A percentile compares a stretch with the other conserved stretches of the same genome.
Evolutionary conservation across 148 eudicot genomes (phyloP).

Genomic region (Persicaria maculosa): DNA sequence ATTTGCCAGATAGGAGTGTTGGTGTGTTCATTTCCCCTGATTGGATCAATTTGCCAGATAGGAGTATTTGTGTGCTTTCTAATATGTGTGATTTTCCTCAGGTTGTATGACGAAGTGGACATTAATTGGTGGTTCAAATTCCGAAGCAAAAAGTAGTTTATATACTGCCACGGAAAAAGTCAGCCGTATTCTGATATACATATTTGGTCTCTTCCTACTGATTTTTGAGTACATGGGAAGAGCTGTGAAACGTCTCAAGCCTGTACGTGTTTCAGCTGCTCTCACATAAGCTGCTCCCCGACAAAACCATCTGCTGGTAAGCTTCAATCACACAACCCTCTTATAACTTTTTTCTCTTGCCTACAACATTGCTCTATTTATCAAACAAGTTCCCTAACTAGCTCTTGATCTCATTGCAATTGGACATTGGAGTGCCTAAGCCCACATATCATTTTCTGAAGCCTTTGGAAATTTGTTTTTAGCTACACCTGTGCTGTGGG

Average conservation of each 20-base stretch:
- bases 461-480: no score
- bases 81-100: slow-evolving; percentile 25
- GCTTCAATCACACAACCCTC: background rate
- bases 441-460: background rate
- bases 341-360: background rate
- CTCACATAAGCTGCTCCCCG: slow-evolving; percentile 25
- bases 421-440: background rate
- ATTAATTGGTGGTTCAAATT: slow-evolving; percentile 24
- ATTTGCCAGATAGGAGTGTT: slow-evolving; percentile 43
- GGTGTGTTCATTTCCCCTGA: slow-evolving; percentile 38
- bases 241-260: slow-evolving; percentile 53
- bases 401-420: background rate
- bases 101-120: slow-evolving; percentile 36
- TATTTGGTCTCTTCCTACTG: slow-evolving; percentile 58
- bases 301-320: background rate
- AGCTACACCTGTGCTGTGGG: no score
- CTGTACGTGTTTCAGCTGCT: slow-evolving; percentile 52
- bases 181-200: slow-evolving; percentile 32
- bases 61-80: slow-evolving; percentile 35
- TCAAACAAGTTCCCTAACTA: background rate
- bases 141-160: slow-evolving; percentile 27
- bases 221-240: slow-evolving; percentile 49
- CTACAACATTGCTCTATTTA: background rate
- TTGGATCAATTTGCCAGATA: slow-evolving; percentile 69
- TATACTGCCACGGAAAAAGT: slow-evolving; percentile 26